These are phyloP conservation scores for Starmerella etchellsii DNA, from an alignment of 805 yeast species.

Conservation along the genomic window DNA sequence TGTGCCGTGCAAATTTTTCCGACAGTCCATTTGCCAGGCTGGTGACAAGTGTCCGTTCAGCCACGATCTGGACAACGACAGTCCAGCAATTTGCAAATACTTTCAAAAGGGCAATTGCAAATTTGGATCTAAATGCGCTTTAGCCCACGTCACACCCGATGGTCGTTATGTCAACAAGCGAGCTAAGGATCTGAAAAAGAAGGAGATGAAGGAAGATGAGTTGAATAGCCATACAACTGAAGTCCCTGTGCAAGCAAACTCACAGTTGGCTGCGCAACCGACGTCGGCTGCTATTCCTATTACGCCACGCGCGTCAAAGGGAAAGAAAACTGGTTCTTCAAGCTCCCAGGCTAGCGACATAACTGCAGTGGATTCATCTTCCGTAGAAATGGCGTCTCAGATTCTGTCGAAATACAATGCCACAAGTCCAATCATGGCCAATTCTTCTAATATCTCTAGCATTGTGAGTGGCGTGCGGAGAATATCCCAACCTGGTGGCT, in stretches of 20 bases:
- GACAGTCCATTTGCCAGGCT: slow-evolving; percentile 91
- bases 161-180: slow-evolving; percentile 58
- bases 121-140: slow-evolving; percentile 87
- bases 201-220: slow-evolving; percentile 5
- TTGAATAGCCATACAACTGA: too few species aligned
- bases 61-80: slow-evolving; percentile 39
- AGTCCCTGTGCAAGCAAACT: too few species aligned
- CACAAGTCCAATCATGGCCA: background rate
- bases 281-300: background rate
- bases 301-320: background rate
- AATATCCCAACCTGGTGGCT: too few species aligned
- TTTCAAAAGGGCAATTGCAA: slow-evolving; percentile 94
- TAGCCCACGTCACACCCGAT: slow-evolving; percentile 81
- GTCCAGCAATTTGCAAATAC: slow-evolving; percentile 67
- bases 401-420: slow-evolving; percentile 12
- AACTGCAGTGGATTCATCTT: slow-evolving; percentile 7
- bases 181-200: slow-evolving; percentile 9
- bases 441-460: background rate
- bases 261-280: too few species aligned
- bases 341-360: slow-evolving; percentile 8
- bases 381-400: slow-evolving; percentile 14
- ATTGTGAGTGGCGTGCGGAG: background rate
- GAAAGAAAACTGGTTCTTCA: slow-evolving; percentile 3
- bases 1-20: slow-evolving; percentile 90
- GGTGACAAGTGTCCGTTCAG: slow-evolving; percentile 86